A percentile compares a stretch with the other conserved stretches of the same genome.
Conservation (phyloP, 768 basidiomycete genomes). For the Pisolithus albus region DNA sequence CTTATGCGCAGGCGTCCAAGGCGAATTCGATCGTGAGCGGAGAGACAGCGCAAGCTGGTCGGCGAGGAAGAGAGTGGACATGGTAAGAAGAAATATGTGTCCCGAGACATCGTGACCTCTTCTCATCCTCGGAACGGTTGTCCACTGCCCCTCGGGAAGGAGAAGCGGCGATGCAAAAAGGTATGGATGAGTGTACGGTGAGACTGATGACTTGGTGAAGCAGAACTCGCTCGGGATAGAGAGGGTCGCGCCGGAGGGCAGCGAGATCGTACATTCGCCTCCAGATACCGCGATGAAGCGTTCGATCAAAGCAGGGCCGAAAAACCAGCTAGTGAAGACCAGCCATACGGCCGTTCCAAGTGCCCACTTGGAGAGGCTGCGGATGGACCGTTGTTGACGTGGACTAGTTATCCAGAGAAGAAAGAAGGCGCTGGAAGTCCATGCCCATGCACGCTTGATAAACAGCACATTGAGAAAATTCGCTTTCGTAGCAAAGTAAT, state of each 20-base stretch:
- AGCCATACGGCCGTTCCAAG: constrained; percentile 64
- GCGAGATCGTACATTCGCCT: constrained; percentile 64
- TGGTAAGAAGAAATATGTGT: constrained; percentile 83
- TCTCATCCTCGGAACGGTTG: constrained; percentile 52
- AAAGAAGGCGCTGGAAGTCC: constrained; percentile 71
- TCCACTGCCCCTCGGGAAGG: constrained; percentile 38
- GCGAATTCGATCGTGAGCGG: constrained; percentile 12
- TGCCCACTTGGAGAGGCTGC: constrained; percentile 47
- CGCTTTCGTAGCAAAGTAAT: constrained; percentile 76
- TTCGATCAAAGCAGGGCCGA: constrained; percentile 72
- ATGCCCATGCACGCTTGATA: constrained; percentile 88
- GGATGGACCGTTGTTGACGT: constrained; percentile 30
- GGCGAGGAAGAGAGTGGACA: constrained; percentile 69
- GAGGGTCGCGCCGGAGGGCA: constrained; percentile 51
- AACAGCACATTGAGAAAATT: constrained; percentile 81
- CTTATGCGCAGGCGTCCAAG: constrained; percentile 41
- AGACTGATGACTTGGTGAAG: constrained; percentile 41
- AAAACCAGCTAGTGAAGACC: constrained; percentile 80
- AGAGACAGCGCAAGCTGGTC: constrained; percentile 65
- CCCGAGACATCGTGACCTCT: constrained; percentile 92
- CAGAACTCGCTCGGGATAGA: constrained; percentile 55
- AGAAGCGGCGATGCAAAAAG: constrained; percentile 45
- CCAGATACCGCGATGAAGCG: constrained; percentile 61
- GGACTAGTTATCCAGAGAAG: constrained; percentile 54
- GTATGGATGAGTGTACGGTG: constrained; percentile 53